A percentile compares a stretch with the other conserved stretches of the same genome.
Evolutionary conservation across 2,329 filamentous ascomycete genomes (phyloP).

Genomic region (Myriosclerotinia scirpicola): DNA sequence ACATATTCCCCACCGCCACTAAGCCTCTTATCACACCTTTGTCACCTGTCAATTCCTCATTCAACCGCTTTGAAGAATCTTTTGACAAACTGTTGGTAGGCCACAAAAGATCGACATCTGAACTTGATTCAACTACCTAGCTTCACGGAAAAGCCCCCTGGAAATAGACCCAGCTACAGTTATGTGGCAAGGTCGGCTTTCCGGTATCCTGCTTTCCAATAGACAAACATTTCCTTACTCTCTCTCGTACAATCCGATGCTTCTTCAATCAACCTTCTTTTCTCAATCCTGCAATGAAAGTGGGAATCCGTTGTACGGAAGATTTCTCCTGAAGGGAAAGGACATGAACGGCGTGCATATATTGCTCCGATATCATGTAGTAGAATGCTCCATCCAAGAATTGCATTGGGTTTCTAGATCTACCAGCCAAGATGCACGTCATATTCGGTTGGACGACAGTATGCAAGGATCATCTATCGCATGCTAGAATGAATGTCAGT

Average conservation of each 20-base stretch:
- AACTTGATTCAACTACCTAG: constrained; percentile 1
- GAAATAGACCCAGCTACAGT: constrained; percentile 4
- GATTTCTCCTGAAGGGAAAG: constrained; percentile 2
- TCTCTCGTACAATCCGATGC: not conserved
- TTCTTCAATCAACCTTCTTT: not conserved
- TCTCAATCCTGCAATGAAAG: not conserved
- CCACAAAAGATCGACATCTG: not conserved
- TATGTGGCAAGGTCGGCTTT: not conserved
- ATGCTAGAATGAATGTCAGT: constrained; percentile 13
- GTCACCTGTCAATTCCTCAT: constrained; percentile 4
- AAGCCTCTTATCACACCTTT: not conserved
- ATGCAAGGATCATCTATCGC: constrained; percentile 15
- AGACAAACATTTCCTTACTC: constrained; percentile 2
- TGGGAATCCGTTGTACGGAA: constrained; percentile 10
- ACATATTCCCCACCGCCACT: constrained; percentile 10
- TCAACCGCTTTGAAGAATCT: constrained; percentile 6
- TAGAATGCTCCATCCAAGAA: constrained; percentile 8
- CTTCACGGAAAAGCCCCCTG: constrained; percentile 1
- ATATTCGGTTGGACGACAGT: constrained; percentile 5
- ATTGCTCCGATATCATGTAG: constrained; percentile 13
- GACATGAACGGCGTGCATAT: constrained; percentile 1
- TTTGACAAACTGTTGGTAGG: constrained; percentile 10
- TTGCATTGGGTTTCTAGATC: constrained; percentile 6
- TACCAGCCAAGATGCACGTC: constrained; percentile 9
- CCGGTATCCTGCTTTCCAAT: not conserved